Evolutionary conservation across 2,329 filamentous ascomycete species (phyloP).

Genomic region (Arthrinium puccinioides): DNA sequence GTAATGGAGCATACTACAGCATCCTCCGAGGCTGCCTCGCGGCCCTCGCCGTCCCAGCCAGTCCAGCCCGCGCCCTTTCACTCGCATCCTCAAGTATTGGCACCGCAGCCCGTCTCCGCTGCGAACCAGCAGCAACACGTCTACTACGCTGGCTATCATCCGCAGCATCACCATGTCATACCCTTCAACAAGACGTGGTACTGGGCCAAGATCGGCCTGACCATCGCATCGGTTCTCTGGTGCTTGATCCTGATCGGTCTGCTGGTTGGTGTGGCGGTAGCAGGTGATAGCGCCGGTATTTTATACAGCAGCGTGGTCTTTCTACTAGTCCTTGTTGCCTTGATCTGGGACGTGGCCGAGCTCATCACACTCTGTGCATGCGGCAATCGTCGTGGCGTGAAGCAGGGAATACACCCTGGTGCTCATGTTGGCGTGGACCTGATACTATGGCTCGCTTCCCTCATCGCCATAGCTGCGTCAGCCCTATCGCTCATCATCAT

Average conservation of each 20-base stretch:
- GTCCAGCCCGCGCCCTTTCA: too few relatives aligned
- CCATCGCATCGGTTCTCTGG: conserved; percentile 3
- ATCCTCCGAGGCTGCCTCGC: too few relatives aligned
- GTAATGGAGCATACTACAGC: too few relatives aligned
- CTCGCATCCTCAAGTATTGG: too few relatives aligned
- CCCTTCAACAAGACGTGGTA: conserved; percentile 8
- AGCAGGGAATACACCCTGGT: conserved; percentile 6
- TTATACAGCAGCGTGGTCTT: not conserved
- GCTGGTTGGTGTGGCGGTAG: not conserved
- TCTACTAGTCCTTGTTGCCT: conserved; percentile 1
- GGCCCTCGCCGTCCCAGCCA: too few relatives aligned
- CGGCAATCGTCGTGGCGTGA: conserved; percentile 1
- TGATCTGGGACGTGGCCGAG: conserved; percentile 6
- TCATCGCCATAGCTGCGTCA: conserved; percentile 2
- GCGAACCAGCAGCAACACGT: not conserved
- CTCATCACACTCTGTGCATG: conserved; percentile 5
- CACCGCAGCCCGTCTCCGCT: not conserved
- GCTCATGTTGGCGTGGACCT: conserved; percentile 8
- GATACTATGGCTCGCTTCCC: conserved; percentile 4
- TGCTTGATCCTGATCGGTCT: conserved; percentile 3
- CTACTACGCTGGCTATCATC: not conserved
- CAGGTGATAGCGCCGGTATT: not conserved
- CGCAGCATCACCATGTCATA: not conserved
- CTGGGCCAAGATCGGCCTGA: conserved; percentile 5
- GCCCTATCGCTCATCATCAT: not conserved